A percentile compares a stretch with the other conserved stretches of the same genome.
phyloP scores from a whole-genome alignment of 225 moss, liverwort and hornwort species.

The Thuidium tamariscinum region DNA sequence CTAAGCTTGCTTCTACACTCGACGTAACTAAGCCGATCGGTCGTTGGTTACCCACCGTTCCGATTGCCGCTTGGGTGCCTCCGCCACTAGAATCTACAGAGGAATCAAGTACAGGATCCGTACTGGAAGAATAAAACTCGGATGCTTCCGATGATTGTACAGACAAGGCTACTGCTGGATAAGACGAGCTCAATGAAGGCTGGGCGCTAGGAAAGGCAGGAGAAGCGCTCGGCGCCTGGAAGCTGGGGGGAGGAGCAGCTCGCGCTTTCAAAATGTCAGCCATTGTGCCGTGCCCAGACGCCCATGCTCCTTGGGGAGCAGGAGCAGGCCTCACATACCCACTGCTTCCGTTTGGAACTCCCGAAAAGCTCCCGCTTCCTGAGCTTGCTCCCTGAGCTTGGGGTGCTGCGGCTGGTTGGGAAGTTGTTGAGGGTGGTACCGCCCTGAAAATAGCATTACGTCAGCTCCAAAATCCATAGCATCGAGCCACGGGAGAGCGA shows the following conservation, averaged over 20 bases:
- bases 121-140: constrained; percentile 38
- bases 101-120: constrained; percentile 40
- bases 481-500: not conserved
- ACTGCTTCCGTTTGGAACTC: constrained; percentile 27
- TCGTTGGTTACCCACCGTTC: constrained; percentile 67
- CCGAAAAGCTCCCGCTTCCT: constrained; percentile 4
- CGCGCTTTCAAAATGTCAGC: constrained; percentile 48
- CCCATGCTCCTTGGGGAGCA: constrained; percentile 38
- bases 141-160: constrained; percentile 10
- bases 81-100: constrained; percentile 39
- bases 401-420: constrained; percentile 7
- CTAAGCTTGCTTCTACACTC: constrained; percentile 27
- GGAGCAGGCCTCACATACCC: constrained; percentile 19
- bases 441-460: not conserved
- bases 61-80: constrained; percentile 50
- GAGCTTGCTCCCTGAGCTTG: constrained; percentile 3
- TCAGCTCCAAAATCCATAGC: not conserved
- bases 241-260: constrained; percentile 16
- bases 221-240: constrained; percentile 13
- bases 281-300: constrained; percentile 37
- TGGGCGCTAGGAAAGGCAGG: not conserved
- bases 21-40: constrained; percentile 33
- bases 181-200: not conserved
- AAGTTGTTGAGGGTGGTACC: not conserved
- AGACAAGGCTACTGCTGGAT: constrained; percentile 1